Conservation (phyloP, 768 basidiomycete genomes). For the Lactifluus echinatus region DNA sequence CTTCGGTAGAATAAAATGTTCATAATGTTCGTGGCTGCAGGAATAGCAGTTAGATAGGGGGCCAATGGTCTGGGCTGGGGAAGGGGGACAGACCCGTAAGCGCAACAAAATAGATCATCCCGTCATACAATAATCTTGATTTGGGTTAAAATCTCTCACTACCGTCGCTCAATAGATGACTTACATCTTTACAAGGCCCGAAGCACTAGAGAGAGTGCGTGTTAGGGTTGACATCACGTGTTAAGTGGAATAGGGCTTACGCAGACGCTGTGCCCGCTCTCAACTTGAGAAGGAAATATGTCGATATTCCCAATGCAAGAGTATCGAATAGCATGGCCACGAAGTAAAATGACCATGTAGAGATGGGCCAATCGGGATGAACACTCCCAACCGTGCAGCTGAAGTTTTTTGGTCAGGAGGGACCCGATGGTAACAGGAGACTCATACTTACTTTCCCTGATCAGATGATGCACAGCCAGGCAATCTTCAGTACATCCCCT, state of each 20-base stretch:
- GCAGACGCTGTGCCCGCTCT: slow-evolving; percentile 32
- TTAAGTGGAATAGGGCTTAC: slow-evolving; percentile 2
- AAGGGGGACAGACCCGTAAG: slow-evolving; percentile 37
- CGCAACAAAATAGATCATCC: slow-evolving; percentile 50
- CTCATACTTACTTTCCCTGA: slow-evolving; percentile 31
- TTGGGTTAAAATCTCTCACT: background rate
- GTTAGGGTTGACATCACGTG: background rate
- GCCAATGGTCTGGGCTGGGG: too few species aligned
- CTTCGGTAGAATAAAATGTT: slow-evolving; percentile 26
- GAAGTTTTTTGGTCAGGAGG: background rate
- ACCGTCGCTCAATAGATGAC: background rate
- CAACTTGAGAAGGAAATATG: slow-evolving; percentile 43
- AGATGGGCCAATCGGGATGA: slow-evolving; percentile 21
- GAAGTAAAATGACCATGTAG: slow-evolving; percentile 53
- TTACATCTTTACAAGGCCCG: slow-evolving; percentile 24
- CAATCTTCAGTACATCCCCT: background rate
- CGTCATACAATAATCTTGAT: slow-evolving; percentile 58
- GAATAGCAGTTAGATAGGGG: background rate
- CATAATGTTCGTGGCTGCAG: slow-evolving; percentile 23
- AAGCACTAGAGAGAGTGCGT: slow-evolving; percentile 17
- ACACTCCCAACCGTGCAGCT: slow-evolving; percentile 41
- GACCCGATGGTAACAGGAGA: background rate
- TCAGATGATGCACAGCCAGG: background rate
- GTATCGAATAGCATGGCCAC: slow-evolving; percentile 51
- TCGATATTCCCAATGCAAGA: slow-evolving; percentile 41